Evolutionary conservation across 345 rosid species (phyloP).

Genomic region (Conringia planisiliqua): DNA sequence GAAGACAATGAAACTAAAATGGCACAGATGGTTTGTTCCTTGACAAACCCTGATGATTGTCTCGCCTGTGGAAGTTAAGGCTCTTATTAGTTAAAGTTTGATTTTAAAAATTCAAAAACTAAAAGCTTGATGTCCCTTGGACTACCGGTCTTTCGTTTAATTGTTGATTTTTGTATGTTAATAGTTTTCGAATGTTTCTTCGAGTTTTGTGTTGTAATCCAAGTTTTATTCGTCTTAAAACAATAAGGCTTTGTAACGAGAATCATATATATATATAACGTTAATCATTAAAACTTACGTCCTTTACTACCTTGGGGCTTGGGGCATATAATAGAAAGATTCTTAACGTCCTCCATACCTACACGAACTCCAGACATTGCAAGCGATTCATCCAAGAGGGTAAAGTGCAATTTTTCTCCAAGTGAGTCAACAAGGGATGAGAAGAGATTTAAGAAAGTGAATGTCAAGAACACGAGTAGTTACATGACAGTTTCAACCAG

Average conservation of each 20-base stretch:
- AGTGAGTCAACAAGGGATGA: constrained; percentile 44
- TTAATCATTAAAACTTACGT: neutral
- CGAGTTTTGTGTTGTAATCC: constrained; percentile 4
- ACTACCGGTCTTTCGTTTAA: neutral
- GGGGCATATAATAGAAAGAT: constrained; percentile 65
- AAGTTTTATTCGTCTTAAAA: neutral
- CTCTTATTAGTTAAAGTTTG: constrained; percentile 2
- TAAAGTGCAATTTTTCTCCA: constrained; percentile 36
- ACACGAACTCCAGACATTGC: constrained; percentile 43
- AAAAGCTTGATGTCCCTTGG: neutral
- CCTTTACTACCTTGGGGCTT: constrained; percentile 76
- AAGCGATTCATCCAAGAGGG: constrained; percentile 46
- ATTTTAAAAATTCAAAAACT: neutral
- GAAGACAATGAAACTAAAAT: constrained; percentile 53
- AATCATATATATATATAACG: neutral
- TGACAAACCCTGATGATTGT: constrained; percentile 80
- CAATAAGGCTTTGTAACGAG: neutral
- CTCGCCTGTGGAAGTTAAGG: constrained; percentile 70
- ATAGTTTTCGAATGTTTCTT: constrained; percentile 1
- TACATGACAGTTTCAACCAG: constrained; percentile 62
- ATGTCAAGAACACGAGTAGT: constrained; percentile 50
- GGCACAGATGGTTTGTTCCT: constrained; percentile 87
- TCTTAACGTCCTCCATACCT: constrained; percentile 52
- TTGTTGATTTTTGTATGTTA: neutral
- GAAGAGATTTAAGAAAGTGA: constrained; percentile 58